Conservation (phyloP, 768 basidiomycete genomes). For the Termitomyces sp. region DNA sequence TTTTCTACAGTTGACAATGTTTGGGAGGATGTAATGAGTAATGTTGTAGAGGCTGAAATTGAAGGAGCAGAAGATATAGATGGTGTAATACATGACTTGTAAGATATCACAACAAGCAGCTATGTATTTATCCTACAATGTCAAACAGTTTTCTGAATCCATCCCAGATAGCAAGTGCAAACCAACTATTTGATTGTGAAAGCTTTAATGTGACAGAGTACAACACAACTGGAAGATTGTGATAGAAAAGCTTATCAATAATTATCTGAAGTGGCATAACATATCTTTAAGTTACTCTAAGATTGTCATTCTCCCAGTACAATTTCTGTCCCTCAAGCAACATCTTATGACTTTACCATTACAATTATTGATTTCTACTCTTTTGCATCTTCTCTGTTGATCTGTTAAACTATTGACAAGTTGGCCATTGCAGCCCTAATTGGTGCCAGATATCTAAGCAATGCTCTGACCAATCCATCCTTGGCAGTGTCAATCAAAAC, state of each 20-base stretch:
- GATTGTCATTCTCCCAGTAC: no score
- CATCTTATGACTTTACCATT: not conserved
- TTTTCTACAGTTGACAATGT: no score
- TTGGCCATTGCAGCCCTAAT: not conserved
- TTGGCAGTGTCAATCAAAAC: no score
- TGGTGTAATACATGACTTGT: no score
- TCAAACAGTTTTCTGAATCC: no score
- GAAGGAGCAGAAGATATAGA: no score
- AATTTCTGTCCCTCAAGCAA: no score
- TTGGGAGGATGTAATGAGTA: no score
- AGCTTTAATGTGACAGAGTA: not conserved
- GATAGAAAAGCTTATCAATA: not conserved
- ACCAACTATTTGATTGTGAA: not conserved
- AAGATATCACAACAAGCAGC: no score
- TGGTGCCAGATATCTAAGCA: not conserved
- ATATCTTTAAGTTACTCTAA: not conserved
- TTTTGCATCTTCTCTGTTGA: not conserved
- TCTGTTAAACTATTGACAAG: not conserved
- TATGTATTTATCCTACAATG: no score
- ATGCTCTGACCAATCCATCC: no score
- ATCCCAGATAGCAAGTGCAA: not conserved
- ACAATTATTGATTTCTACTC: not conserved
- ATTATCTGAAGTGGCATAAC: not conserved
- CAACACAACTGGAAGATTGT: not conserved
- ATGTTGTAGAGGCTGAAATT: no score